These are phyloP conservation scores for Priceomyces castillae DNA, from an alignment of 805 yeast genomes.

Conservation along the genomic window DNA sequence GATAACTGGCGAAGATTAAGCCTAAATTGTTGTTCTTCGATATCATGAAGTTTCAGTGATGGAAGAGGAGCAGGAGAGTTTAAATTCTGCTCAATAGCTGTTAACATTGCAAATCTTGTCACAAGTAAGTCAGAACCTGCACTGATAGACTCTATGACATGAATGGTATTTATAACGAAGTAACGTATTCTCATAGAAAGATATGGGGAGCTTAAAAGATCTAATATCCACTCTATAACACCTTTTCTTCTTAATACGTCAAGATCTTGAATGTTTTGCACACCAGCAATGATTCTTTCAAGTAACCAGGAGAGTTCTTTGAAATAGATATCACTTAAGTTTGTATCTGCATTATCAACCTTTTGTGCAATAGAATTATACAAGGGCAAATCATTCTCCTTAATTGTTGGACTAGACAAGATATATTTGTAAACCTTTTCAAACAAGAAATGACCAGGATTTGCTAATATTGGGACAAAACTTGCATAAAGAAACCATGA, in stretches of 20 bases:
- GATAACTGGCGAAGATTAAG: conserved; percentile 47
- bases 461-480: conserved; percentile 53
- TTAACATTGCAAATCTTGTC: conserved; percentile 50
- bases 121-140: conserved; percentile 58
- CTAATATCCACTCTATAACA: conserved; percentile 66
- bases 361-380: conserved; percentile 35
- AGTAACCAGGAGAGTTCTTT: conserved; percentile 68
- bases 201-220: conserved; percentile 53
- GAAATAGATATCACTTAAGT: conserved; percentile 49
- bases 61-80: conserved; percentile 11
- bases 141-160: conserved; percentile 49
- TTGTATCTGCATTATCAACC: conserved; percentile 23
- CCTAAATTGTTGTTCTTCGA: conserved; percentile 27
- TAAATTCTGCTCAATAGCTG: conserved; percentile 29
- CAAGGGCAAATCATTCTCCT: conserved; percentile 44
- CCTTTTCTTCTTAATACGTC: conserved; percentile 49
- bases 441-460: conserved; percentile 73
- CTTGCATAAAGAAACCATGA: conserved; percentile 56
- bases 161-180: conserved; percentile 41
- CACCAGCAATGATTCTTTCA: conserved; percentile 45
- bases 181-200: conserved; percentile 34
- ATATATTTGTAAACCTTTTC: conserved; percentile 70
- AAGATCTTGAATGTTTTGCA: conserved; percentile 50
- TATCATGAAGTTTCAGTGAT: conserved; percentile 7
- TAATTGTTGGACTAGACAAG: conserved; percentile 50